Percentiles rank a stretch among this genome's conserved stretches.
Conservation (phyloP, 805 yeast species). For the Candida saitoana region DNA sequence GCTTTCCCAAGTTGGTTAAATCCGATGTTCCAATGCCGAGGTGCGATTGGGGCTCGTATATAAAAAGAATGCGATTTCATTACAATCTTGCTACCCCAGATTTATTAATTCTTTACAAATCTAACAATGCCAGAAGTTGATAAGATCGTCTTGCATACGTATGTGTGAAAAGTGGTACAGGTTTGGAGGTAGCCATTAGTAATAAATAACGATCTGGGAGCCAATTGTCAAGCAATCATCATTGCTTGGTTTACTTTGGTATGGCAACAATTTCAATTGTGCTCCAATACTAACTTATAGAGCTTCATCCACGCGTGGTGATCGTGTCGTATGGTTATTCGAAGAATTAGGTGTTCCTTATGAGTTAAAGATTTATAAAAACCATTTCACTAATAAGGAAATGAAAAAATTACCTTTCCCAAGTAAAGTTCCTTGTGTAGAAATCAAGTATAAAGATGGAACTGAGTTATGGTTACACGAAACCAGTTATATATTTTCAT, state of each 20-base stretch:
- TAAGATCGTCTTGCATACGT: slow-evolving; percentile 1
- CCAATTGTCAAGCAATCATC: too few species aligned
- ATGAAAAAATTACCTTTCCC: slow-evolving; percentile 26
- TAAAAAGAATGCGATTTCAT: too few species aligned
- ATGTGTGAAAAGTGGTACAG: not conserved
- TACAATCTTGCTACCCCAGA: too few species aligned
- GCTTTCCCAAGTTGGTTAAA: too few species aligned
- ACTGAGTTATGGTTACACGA: slow-evolving; percentile 40
- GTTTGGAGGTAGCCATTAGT: too few species aligned
- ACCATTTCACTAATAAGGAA: slow-evolving; percentile 17
- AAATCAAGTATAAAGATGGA: slow-evolving; percentile 20
- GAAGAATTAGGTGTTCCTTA: slow-evolving; percentile 30
- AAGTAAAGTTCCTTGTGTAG: slow-evolving; percentile 31
- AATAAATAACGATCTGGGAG: too few species aligned
- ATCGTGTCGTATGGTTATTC: slow-evolving; percentile 32
- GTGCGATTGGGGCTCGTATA: too few species aligned
- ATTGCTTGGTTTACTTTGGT: not conserved
- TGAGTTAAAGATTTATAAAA: slow-evolving; percentile 24
- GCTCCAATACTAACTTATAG: slow-evolving; percentile 15
- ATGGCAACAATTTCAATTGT: too few species aligned
- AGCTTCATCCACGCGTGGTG: slow-evolving; percentile 29
- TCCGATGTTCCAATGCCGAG: too few species aligned
- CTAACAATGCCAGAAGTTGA: slow-evolving; percentile 2
- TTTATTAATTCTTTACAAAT: too few species aligned
- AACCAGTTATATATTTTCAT: slow-evolving; percentile 53